Conservation (phyloP, 257 asterid species). For the Fraxinus quadrangulata region DNA sequence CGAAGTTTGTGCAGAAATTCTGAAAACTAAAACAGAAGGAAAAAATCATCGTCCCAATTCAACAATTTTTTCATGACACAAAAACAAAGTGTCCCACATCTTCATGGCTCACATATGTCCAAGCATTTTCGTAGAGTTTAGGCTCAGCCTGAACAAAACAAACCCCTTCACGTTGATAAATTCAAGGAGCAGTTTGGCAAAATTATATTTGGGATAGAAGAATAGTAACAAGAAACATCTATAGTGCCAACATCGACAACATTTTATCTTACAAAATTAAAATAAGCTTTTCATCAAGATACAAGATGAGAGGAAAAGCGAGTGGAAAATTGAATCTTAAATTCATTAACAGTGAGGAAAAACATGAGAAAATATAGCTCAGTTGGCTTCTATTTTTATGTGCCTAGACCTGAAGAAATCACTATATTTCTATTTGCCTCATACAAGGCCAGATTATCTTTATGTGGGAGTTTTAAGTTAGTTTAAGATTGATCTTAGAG, state of each 20-base stretch:
- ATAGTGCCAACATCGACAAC: not conserved
- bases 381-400: not conserved
- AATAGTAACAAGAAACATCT: not conserved
- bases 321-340: not conserved
- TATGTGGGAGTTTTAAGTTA: too few relatives aligned
- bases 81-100: not conserved
- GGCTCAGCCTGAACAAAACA: slow-evolving; percentile 1
- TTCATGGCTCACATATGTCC: slow-evolving; percentile 11
- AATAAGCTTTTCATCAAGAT: not conserved
- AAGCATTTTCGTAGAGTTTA: slow-evolving; percentile 3
- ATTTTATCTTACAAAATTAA: too few relatives aligned
- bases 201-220: not conserved
- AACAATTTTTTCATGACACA: not conserved
- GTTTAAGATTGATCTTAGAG: not conserved
- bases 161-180: slow-evolving; percentile 16
- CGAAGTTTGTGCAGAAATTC: slow-evolving; percentile 16
- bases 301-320: not conserved
- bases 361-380: not conserved
- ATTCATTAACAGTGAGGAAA: not conserved
- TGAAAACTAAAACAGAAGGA: slow-evolving; percentile 13
- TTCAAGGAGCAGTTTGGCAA: not conserved
- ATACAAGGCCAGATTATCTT: too few relatives aligned
- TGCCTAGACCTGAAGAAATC: not conserved
- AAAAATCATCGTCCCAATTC: slow-evolving; percentile 7
- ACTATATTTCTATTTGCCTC: too few relatives aligned